Base-by-base conservation (phyloP, 2,329 filamentous ascomycete species). In the Bipolaris bicolor region DNA sequence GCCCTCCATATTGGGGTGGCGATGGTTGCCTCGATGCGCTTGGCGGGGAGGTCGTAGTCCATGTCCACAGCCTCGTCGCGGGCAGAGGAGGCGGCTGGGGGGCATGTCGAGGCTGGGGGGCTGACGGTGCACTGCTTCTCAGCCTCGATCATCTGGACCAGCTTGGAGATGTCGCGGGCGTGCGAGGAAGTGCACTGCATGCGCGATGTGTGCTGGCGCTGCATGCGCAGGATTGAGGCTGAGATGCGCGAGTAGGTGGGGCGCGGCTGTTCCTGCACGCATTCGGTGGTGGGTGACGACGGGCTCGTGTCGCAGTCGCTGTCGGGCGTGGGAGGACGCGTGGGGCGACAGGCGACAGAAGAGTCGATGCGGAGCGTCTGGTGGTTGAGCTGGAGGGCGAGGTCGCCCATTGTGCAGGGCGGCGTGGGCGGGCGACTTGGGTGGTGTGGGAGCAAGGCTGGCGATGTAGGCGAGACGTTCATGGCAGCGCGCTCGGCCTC, bases 81-180 rank as follows among this genome's bases (percentile, higher is more conserved):
- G 16, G 60, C 67, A 3, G 66, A 58, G 5, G 33, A n/a, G 11
- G 61, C 66, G 6, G 66, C 52, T 7, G 31, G 51, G 4, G 53
- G 16, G 18, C 43, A 49, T 24, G 49, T 40, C 11, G 59, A 57
- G n/a, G 53, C 26, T 26, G 59, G 49, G 3, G 62, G 7, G 64
- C 54, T 68, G 57, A 75, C 50, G 53, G 52, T 68, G 69, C 79
- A 81, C 57, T 81, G 79, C 56, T 80, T 76, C 47, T 74, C 70
- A 2, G 76, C 64, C 50, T 80, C 70, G 74, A 81, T 80, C 56
- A 74, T 74, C 57, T 75, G 65, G 22, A 80, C 77, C 15, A 81
- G 71, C 24, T 69, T 67, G 11, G 76, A 73, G 43, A 81, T 77
- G 63, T 80, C 78, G 22, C 72, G 71, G 34, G 74, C 66, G 57